phyloP scores from a whole-genome alignment of 768 basidiomycete species.

The Leccinellum rugosiceps region DNA sequence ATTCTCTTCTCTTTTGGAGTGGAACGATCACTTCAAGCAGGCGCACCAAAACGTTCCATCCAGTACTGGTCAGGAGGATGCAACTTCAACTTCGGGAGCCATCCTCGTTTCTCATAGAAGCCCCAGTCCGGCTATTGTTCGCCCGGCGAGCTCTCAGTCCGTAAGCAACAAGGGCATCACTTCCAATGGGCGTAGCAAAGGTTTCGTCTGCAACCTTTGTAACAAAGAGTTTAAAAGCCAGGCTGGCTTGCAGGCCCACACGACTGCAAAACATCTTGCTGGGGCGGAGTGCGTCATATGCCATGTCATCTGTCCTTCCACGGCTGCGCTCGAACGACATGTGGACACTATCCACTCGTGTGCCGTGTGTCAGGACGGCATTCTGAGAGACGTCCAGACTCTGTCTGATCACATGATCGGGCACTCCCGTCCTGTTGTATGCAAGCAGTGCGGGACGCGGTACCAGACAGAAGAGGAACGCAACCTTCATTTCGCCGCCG shows the following conservation, averaged over 20 bases:
- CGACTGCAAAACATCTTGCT: slow-evolving; percentile 21
- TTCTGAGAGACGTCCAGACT: slow-evolving; percentile 24
- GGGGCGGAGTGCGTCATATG: slow-evolving; percentile 26
- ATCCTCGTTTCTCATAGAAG: slow-evolving; percentile 7
- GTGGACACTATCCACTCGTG: slow-evolving; percentile 28
- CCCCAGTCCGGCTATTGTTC: slow-evolving; percentile 13
- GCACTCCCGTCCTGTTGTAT: slow-evolving; percentile 26
- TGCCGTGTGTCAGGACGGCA: slow-evolving; percentile 27
- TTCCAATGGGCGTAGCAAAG: slow-evolving; percentile 5
- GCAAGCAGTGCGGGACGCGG: slow-evolving; percentile 30
- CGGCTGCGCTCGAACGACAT: slow-evolving; percentile 24
- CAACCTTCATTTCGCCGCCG: slow-evolving; percentile 36
- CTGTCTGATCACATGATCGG: slow-evolving; percentile 29
- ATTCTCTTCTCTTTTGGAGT: slow-evolving; percentile 24
- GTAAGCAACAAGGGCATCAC: slow-evolving; percentile 3
- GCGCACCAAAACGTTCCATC: slow-evolving; percentile 12
- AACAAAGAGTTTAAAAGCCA: slow-evolving; percentile 19
- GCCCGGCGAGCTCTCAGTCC: slow-evolving; percentile 20
- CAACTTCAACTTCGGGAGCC: slow-evolving; percentile 2
- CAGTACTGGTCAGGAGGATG: slow-evolving; percentile 5
- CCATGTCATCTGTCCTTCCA: slow-evolving; percentile 20
- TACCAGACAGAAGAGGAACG: slow-evolving; percentile 36
- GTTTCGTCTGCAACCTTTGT: slow-evolving; percentile 20
- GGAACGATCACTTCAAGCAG: slow-evolving; percentile 27
- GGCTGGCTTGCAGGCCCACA: slow-evolving; percentile 24